A percentile compares a stretch with the other conserved stretches of the same genome.
Conservation (phyloP, 805 yeast species). For the Helenozyma baotianmanensis region DNA sequence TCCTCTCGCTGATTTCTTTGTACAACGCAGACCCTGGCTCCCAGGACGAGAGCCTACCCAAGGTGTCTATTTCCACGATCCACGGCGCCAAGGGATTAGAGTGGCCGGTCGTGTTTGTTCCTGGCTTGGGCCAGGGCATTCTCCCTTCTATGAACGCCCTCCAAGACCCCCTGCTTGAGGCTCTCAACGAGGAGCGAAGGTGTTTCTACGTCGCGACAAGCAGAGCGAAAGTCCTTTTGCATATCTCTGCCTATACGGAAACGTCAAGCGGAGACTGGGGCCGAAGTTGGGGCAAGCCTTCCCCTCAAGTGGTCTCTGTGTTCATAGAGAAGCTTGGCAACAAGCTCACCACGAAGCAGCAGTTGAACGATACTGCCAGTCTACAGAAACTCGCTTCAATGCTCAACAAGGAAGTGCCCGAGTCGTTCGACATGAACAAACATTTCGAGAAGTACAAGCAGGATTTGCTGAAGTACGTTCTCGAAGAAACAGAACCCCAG, state of each 20-base stretch:
- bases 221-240: constrained; percentile 62
- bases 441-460: constrained; percentile 2
- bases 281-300: constrained; percentile 17
- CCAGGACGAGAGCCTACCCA: constrained; percentile 16
- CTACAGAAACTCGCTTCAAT: constrained; percentile 19
- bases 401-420: constrained; percentile 4
- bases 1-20: constrained; percentile 13
- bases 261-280: constrained; percentile 15
- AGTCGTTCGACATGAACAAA: constrained; percentile 2
- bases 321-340: constrained; percentile 18
- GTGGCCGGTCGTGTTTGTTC: constrained; percentile 89
- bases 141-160: constrained; percentile 56
- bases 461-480: constrained; percentile 6
- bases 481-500: constrained; percentile 2
- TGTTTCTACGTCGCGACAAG: constrained; percentile 87
- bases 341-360: constrained; percentile 11
- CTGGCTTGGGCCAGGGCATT: constrained; percentile 62
- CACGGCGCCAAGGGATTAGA: constrained; percentile 94
- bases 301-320: too few species aligned
- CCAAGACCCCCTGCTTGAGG: constrained; percentile 19
- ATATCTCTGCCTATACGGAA: constrained; percentile 34
- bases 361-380: constrained; percentile 12
- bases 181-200: constrained; percentile 71
- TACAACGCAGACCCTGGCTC: constrained; percentile 19
- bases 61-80: constrained; percentile 63